Evolutionary conservation across 139 green algal species (phyloP), one percentile per base, ranked within the genome.

Genomic region (Medakamo hakoo): DNA sequence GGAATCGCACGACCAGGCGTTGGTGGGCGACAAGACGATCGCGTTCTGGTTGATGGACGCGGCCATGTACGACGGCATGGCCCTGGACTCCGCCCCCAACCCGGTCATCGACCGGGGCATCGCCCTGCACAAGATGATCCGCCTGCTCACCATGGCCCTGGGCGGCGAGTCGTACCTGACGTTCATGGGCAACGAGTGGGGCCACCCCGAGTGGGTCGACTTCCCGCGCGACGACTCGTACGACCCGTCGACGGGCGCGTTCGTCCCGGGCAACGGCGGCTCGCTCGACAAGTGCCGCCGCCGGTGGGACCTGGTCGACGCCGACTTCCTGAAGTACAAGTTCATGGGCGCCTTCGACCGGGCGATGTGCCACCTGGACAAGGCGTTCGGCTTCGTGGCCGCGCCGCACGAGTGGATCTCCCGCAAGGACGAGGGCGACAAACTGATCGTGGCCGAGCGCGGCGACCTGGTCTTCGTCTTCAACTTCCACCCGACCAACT

Each of bases 31-130:
- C 77, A 96, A 98, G 81, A 97, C 92, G 49, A 94, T 98, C 27
- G 92, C 92, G 30, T 98, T 98, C 77, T 97, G 92, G 91, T 82
- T 98, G 21, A 98, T 98, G 91, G 91, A 97, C 76, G 89, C 88
- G 70, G 87, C 91, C 60, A 98, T 98, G 92, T 98, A 98, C 73
- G 81, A 91, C 71, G 80, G 58, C 82, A 98, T 97, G 90, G 78
- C 82, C 20, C 49, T 82, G 26, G 30, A 69, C 65, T 60, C n/a
- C 24, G 57, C 71, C 48, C 40, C 62, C 55, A 73, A 32, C 20
- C 65, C 74, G 4, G 56, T 82, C 0, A 77, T 98, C 27, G 87
- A 96, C 72, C 79, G 92, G 27, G 92, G 92, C 63, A 93, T 98
- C 48, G 92, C 92, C 4, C 80, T 98, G 61, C 91, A 98, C 86